Conservation (phyloP, 345 rosid genomes). For the Gossypium rotundifolium region DNA sequence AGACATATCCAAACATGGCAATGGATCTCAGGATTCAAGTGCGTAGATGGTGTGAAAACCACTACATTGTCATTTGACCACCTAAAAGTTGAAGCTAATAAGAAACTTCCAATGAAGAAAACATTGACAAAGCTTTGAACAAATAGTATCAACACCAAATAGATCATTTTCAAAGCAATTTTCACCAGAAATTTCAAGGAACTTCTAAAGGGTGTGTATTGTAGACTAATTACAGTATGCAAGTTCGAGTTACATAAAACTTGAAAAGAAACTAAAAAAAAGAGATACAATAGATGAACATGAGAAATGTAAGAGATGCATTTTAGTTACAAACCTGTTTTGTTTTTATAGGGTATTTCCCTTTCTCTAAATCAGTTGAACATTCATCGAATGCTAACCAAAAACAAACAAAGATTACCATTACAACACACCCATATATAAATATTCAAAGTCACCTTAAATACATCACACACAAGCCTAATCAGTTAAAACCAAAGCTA, state of each 20-base stretch:
- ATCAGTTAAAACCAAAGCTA: slow-evolving; percentile 10
- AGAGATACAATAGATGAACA: background rate
- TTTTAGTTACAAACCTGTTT: slow-evolving; percentile 19
- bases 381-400: slow-evolving; percentile 10
- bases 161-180: background rate
- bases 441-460: slow-evolving; percentile 11
- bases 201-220: background rate
- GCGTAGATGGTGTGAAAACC: background rate
- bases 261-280: background rate
- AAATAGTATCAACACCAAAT: background rate
- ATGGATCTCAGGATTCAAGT: background rate
- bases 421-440: slow-evolving; percentile 15
- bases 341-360: background rate
- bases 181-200: background rate
- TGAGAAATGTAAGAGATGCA: background rate
- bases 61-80: background rate
- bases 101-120: slow-evolving; percentile 3
- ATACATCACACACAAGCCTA: slow-evolving; percentile 21
- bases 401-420: slow-evolving; percentile 15
- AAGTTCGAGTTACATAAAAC: slow-evolving; percentile 4
- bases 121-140: background rate
- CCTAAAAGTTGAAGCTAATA: background rate
- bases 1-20: background rate
- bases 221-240: background rate
- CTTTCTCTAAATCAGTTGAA: slow-evolving; percentile 11